Conservation (phyloP, 2,329 filamentous ascomycete genomes). For the Alternaria solani region DNA sequence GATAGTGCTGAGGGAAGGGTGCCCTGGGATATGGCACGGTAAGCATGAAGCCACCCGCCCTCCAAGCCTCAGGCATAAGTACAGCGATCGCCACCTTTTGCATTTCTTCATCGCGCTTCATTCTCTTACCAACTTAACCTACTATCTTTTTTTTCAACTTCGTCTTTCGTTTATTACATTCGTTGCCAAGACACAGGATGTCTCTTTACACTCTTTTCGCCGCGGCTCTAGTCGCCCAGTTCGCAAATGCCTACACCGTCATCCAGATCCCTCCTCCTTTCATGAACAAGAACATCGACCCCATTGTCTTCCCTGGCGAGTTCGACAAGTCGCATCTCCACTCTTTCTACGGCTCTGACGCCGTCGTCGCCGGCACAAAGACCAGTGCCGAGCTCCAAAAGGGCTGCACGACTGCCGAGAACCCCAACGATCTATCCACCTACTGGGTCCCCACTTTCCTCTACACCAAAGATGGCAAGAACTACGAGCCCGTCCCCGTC, state of each 20-base stretch:
- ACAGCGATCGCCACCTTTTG: background rate
- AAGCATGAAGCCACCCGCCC: background rate
- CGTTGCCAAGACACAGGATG: conserved; percentile 40
- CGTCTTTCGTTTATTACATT: conserved; percentile 21
- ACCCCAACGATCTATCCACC: conserved; percentile 58
- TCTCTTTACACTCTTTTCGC: conserved; percentile 38
- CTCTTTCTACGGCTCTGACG: conserved; percentile 57
- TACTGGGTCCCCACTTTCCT: conserved; percentile 59
- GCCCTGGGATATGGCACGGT: conserved; percentile 3
- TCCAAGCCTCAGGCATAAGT: conserved; percentile 8
- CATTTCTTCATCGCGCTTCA: conserved; percentile 10
- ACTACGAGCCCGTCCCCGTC: conserved; percentile 42
- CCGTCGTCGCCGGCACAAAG: conserved; percentile 51
- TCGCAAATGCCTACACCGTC: conserved; percentile 45
- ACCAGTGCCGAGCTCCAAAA: conserved; percentile 51
- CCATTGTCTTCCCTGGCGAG: conserved; percentile 53
- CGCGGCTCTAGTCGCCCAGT: conserved; percentile 36
- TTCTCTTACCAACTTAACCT: conserved; percentile 7
- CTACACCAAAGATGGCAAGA: conserved; percentile 48
- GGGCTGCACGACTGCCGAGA: conserved; percentile 57
- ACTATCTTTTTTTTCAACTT: conserved; percentile 3
- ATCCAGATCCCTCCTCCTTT: conserved; percentile 47
- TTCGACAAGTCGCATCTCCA: conserved; percentile 55
- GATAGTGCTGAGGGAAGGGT: conserved; percentile 1
- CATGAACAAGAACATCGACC: conserved; percentile 58